Evolutionary conservation across 305 asterid genomes (phyloP).

Genomic region (Solanum hybrid): DNA sequence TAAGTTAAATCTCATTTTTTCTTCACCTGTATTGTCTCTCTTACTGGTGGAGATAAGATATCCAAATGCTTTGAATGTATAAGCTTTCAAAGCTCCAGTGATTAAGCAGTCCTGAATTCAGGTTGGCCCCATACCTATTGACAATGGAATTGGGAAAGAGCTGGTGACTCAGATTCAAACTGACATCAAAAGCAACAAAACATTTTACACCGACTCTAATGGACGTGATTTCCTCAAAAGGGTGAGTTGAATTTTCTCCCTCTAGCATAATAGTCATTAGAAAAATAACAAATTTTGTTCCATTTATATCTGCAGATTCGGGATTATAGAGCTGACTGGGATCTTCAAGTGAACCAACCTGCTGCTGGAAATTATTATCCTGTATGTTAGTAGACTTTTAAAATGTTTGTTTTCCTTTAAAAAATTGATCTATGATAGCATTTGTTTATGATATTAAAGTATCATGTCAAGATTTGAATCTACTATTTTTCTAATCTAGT

Average conservation of each 20-base stretch:
- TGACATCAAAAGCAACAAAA: constrained; percentile 52
- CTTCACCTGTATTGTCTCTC: neutral
- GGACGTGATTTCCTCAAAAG: constrained; percentile 93
- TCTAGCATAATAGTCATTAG: neutral
- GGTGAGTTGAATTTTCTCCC: constrained; percentile 31
- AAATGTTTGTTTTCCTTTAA: neutral
- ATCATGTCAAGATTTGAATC: neutral
- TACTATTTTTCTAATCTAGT: neutral
- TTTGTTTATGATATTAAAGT: neutral
- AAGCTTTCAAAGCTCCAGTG: neutral
- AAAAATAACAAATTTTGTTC: neutral
- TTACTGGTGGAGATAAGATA: neutral
- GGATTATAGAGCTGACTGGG: constrained; percentile 89
- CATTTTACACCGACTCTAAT: constrained; percentile 81
- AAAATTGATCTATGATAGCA: neutral
- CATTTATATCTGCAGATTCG: constrained; percentile 47
- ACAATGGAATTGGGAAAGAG: constrained; percentile 82
- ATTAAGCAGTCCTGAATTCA: constrained; percentile 20
- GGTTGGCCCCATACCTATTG: constrained; percentile 95
- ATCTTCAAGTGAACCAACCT: constrained; percentile 93
- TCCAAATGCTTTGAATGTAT: neutral
- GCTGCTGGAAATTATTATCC: constrained; percentile 98
- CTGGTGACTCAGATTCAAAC: constrained; percentile 61
- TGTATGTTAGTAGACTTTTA: constrained; percentile 35
- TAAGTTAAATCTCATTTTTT: constrained; percentile 22